Base-by-base conservation (phyloP, 805 yeast genomes). In the Teunomyces pallodes region DNA sequence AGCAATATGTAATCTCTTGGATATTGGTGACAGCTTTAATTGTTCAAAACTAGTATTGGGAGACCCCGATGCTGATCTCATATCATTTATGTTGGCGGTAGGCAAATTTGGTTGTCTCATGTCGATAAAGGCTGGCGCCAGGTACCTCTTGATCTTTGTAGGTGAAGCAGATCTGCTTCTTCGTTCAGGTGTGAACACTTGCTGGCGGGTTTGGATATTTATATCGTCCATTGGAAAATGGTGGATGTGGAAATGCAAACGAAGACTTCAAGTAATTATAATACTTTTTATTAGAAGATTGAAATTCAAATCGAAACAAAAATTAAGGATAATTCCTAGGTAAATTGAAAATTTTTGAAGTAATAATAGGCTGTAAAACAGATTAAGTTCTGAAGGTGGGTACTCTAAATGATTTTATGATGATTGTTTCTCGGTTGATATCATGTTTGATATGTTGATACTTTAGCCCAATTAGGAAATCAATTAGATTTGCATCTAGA, bases 101-200 rank as follows among this genome's bases (percentile, higher is more conserved):
- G 56, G 66, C 45, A 57, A 57, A 33, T 51, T 49, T 45, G 59
- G 61, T 30, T 47, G 49, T 36, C 49, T 56, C 60, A 53, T 54
- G 30, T 61, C 64, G 20, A 56, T 51, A 45, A 58, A 50, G 29
- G 49, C 46, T 9, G 61, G 53, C 6, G 61, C 61, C 36, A 60
- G 47, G 2, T 63, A 54, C 26, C 60, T 61, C 13, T 71, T 62
- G 42, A 58, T 60, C 48, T 71, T 70, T 13, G 58, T 58, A 2
- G 75, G 75, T 13, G 74, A 68, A 12, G 58, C 54, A 12, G 75
- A 69, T 36, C 70, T 54, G 10, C 72, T 62, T 45, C 72, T 61
- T 52, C 66, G 53, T 16, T 55, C 56, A 8, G 40, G 51, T 17
- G 13, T 30, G 31, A 30, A 31, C 12, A 28, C 28, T 17, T 36